These are phyloP conservation scores for Nakazawaea siamensis DNA, from an alignment of 805 yeast genomes.

Conservation along the genomic window DNA sequence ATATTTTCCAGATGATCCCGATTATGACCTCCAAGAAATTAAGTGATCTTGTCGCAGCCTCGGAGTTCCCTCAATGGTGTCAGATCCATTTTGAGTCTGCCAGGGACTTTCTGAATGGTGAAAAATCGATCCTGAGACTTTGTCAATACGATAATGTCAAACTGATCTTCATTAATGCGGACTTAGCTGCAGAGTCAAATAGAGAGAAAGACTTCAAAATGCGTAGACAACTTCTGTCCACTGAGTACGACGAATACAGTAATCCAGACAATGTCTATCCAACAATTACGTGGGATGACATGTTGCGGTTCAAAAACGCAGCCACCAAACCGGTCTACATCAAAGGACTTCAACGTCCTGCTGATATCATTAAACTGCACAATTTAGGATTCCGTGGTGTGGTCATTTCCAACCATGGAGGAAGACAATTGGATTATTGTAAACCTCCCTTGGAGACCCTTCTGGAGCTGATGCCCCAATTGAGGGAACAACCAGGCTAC, in stretches of 20 bases:
- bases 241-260: slow-evolving; percentile 15
- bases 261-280: slow-evolving; percentile 25
- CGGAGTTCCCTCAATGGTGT: slow-evolving; percentile 66
- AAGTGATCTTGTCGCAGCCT: slow-evolving; percentile 36
- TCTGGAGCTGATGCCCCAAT: slow-evolving; percentile 41
- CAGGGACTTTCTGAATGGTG: slow-evolving; percentile 50
- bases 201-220: slow-evolving; percentile 41
- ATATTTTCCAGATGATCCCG: slow-evolving; percentile 34
- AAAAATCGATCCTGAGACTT: slow-evolving; percentile 48
- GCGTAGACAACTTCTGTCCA: slow-evolving; percentile 11
- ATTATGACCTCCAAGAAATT: slow-evolving; percentile 31
- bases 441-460: slow-evolving; percentile 54
- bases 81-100: slow-evolving; percentile 64
- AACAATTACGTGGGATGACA: slow-evolving; percentile 30
- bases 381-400: slow-evolving; percentile 52
- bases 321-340: slow-evolving; percentile 36
- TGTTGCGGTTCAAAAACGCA: slow-evolving; percentile 19
- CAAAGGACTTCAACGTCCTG: slow-evolving; percentile 59
- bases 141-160: slow-evolving; percentile 44
- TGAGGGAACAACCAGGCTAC: slow-evolving; percentile 30
- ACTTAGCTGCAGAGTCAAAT: slow-evolving; percentile 76
- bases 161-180: slow-evolving; percentile 78
- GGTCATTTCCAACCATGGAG: slow-evolving; percentile 67
- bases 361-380: slow-evolving; percentile 52
- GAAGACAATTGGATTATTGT: slow-evolving; percentile 58